Conservation (phyloP, 331 rosid genomes). For the Phaseolus coccineus region DNA sequence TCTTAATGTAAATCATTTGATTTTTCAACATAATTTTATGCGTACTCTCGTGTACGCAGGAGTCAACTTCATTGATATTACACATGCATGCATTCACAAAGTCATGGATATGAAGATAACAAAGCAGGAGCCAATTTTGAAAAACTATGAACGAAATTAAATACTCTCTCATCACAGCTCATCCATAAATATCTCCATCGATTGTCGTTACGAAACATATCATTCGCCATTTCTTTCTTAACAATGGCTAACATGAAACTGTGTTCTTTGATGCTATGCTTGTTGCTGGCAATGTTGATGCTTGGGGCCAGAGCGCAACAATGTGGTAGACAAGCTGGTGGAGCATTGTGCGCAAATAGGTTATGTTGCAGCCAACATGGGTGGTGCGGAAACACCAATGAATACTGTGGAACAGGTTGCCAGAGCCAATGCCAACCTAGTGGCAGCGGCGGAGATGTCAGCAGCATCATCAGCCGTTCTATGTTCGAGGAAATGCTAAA, state of each 20-base stretch:
- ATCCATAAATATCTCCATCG: constrained; percentile 31
- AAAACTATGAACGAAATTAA: background rate
- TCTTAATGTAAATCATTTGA: no score
- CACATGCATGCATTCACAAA: no score
- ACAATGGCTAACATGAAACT: constrained; percentile 35
- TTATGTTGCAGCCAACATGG: constrained; percentile 71
- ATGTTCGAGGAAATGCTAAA: constrained; percentile 63
- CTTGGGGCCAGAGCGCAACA: constrained; percentile 56
- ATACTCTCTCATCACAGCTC: background rate
- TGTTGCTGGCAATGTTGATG: constrained; percentile 9
- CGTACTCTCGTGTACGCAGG: no score
- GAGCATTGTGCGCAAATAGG: constrained; percentile 63
- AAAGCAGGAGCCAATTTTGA: constrained; percentile 40
- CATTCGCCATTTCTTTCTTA: background rate
- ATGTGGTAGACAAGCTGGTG: constrained; percentile 64
- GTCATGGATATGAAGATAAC: background rate
- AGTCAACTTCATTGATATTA: no score
- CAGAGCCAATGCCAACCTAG: constrained; percentile 59
- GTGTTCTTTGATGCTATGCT: constrained; percentile 2
- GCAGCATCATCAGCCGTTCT: constrained; percentile 41
- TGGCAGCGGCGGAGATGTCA: constrained; percentile 6
- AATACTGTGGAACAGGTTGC: constrained; percentile 46
- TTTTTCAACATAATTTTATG: no score
- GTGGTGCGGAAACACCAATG: constrained; percentile 55
- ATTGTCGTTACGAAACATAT: background rate